These are phyloP conservation scores for Aspergillus coremiiformis DNA, from an alignment of 495 filamentous ascomycete species.

Conservation along the genomic window DNA sequence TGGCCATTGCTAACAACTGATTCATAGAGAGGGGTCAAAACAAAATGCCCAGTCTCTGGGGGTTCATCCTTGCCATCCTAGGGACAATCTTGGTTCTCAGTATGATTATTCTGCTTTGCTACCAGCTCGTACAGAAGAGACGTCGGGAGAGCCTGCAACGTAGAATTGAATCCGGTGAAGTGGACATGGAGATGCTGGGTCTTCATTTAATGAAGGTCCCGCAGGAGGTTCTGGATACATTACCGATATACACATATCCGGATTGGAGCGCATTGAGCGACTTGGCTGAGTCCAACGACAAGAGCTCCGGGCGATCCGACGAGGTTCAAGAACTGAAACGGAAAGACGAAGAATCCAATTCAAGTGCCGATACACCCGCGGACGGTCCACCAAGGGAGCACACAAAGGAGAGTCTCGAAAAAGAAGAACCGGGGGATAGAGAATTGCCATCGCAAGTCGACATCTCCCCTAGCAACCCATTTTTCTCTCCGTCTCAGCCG, in stretches of 20 bases:
- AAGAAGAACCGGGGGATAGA: not conserved
- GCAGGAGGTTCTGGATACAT: constrained; percentile 52
- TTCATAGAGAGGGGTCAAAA: constrained; percentile 13
- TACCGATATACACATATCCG: constrained; percentile 70
- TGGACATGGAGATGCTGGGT: constrained; percentile 72
- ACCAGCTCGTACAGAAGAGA: constrained; percentile 66
- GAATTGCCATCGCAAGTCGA: not conserved
- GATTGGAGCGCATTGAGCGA: constrained; percentile 25
- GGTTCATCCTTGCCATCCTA: constrained; percentile 74
- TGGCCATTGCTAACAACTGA: not conserved
- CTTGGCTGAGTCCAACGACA: constrained; percentile 2
- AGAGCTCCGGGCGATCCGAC: constrained; percentile 1
- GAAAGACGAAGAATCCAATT: not conserved
- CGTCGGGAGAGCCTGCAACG: constrained; percentile 57
- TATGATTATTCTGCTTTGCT: constrained; percentile 54
- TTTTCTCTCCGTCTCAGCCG: not conserved
- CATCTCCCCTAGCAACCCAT: not conserved
- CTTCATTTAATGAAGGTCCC: constrained; percentile 71
- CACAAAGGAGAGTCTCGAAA: not conserved
- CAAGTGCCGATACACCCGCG: not conserved
- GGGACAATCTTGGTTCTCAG: constrained; percentile 63
- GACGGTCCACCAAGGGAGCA: not conserved
- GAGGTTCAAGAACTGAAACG: constrained; percentile 6
- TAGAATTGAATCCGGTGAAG: constrained; percentile 64
- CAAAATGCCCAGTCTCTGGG: constrained; percentile 64